Evolutionary conservation across 495 filamentous ascomycete species (phyloP).

Genomic region (Pyronema omphalodes): DNA sequence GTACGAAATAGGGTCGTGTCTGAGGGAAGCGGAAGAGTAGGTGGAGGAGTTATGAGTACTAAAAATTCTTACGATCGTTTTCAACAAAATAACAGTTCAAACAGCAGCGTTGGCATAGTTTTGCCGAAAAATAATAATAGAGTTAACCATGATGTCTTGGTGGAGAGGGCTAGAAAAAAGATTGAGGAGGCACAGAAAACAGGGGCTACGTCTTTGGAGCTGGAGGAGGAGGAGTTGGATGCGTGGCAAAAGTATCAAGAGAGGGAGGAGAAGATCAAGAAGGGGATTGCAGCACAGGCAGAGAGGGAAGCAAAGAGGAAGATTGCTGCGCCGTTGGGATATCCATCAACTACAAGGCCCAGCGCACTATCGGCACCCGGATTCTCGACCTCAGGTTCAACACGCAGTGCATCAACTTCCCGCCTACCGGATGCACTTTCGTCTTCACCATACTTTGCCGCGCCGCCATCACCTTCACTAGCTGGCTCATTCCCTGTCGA

Average conservation of each 20-base stretch:
- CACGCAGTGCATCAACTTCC: too few relatives aligned
- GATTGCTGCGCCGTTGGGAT: background rate
- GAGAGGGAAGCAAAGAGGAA: conserved; percentile 4
- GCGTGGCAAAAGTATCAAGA: conserved; percentile 16
- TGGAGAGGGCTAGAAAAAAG: conserved; percentile 13
- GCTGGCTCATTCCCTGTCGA: background rate
- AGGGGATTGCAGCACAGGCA: conserved; percentile 14
- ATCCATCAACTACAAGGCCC: background rate
- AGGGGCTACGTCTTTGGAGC: conserved; percentile 12
- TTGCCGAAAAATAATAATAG: background rate
- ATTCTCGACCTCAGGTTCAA: background rate
- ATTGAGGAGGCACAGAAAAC: conserved; percentile 12
- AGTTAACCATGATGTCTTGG: conserved; percentile 14
- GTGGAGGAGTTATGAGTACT: background rate
- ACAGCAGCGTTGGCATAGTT: background rate
- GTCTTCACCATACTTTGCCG: too few relatives aligned
- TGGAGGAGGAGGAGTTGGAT: conserved; percentile 20
- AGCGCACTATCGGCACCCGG: background rate
- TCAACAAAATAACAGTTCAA: conserved; percentile 4
- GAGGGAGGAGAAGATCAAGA: conserved; percentile 18
- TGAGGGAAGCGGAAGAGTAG: conserved; percentile 1
- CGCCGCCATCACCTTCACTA: background rate
- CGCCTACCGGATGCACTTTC: too few relatives aligned
- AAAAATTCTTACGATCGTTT: conserved; percentile 8
- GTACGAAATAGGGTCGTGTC: background rate